Base-by-base conservation (phyloP, 441 rosid species). In the Capsella rubella region DNA sequence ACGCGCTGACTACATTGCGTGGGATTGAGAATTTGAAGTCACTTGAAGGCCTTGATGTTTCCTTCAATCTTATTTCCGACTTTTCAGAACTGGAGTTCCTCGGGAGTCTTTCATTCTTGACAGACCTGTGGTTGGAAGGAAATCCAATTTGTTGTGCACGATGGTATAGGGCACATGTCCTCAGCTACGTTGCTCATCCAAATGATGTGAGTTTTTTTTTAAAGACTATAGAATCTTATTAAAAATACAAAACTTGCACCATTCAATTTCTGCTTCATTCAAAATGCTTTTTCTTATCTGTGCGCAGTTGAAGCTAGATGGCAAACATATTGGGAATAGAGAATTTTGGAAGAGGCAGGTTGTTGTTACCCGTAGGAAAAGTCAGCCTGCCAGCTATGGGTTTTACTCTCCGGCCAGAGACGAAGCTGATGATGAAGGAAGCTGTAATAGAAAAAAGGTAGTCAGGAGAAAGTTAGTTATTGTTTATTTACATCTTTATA, bases 11-110 rank as follows among this genome's bases (percentile, higher is more conserved):
- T 67, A 80, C 97, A 28, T 86, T 96, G 78, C 86, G 70, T 73
- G 99, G 97, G 81, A 89, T 96, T 79, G 97, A 90, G 86, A 93
- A 88, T 80, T 84, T 90, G 94, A 91, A 93, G 91, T 89, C 94
- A 49, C 97, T 91, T 68, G 99, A 90, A 85, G 97, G 87, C 78
- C 96, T 96, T 84, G 99, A 96, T 82, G 82, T 91, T 82, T 93
- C 97, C 85, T 93, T 85, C 90, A 96, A 96, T 81, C 79, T 91
- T 67, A 83, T 96, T 83, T 91, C 98, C 83, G 87, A 83, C 78
- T 88, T 93, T 82, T 83, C 88, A 76, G 99, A 91, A 86, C 69
- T 96, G 77, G 98, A 96, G 83, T 80, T 87, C 82, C 90, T 96
- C 74, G 76, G 83, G 2, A 79, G 84, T 81, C 90, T 91, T 72